Base-by-base conservation (phyloP, 2,329 filamentous ascomycete species). In the Grosmannia huntii region DNA sequence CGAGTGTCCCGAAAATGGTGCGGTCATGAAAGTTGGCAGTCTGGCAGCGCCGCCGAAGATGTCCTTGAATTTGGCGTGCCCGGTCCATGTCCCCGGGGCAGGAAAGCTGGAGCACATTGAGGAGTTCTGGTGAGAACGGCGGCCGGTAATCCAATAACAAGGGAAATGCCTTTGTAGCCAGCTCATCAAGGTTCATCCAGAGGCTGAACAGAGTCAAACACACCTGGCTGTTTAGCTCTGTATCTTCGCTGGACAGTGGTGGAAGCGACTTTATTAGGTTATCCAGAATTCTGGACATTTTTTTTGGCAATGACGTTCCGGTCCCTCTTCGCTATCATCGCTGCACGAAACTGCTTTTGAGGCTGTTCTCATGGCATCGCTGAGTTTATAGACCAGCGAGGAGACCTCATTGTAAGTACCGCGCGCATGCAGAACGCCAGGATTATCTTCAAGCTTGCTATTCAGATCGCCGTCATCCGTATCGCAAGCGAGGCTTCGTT, bases 111-210 rank as follows among this genome's bases (percentile, higher is more conserved):
- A 88, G 69, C 4, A 75, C 70, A 63, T 86, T 75, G 1, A 88
- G 67, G 0, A 78, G 64, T 4, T 76, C 70, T 0, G 76, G 68
- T 0, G 67, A 62, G 53, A 88, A 78, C 0, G 72, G 69, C 0
- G 82, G 79, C 19, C 77, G 71, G 57, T 77, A 83, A 0, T 79
- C 68, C 0, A 55, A 38, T 0, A 88, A 67, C 65, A 86, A 73
- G 1, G 66, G 75, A 53, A 72, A 80, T 0, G 61, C 60, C 0
- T 53, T 16, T 0, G 72, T 67, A 0, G 77, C 76, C n/a, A 65
- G 66, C 14, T 69, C 63, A 61, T 88, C 85, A 65, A 86, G 73
- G 87, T 70, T 63, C 4, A 78, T 66, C 84, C 83, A 88, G 0
- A 84, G 62, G 56, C 81, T 76, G 64, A 86, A 75, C 0, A 82